Evolutionary conservation across 2,329 filamentous ascomycete genomes (phyloP), one percentile per base, ranked within the genome.

Genomic region (Teratosphaeriaceae sp.): DNA sequence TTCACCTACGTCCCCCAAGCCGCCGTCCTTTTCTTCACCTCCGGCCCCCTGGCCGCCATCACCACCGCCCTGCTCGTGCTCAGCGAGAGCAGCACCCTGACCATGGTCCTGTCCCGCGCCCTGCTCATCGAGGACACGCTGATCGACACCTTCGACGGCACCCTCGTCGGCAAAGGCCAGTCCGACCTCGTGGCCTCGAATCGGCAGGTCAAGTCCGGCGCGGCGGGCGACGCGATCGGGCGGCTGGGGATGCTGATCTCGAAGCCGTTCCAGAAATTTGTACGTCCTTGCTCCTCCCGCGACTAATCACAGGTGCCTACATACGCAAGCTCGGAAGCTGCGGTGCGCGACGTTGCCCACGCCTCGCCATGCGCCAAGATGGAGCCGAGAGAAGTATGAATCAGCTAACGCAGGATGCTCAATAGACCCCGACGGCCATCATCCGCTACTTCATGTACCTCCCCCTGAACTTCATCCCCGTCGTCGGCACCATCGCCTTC

Each of bases 381-480:
- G n/a, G n/a, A n/a, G n/a, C n/a, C n/a, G n/a, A n/a, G n/a, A n/a
- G n/a, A n/a, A n/a, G n/a, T n/a, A n/a, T n/a, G n/a, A n/a, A n/a
- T n/a, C 19, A 19, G 18, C 33, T 36, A 22, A 19, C 16, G n/a
- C n/a, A n/a, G n/a, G n/a, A n/a, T n/a, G n/a, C n/a, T n/a, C n/a
- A n/a, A 19, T 42, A 37, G 30, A 41, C 38, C 3, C 70, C 74
- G 1, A 65, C 66, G 55, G 80, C 82, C 6, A 65, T 95, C 34
- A 68, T 95, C 29, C 74, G 86, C 31, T 90, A 90, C 57, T 61
- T 94, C 50, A 78, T 96, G 68, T 92, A 94, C 61, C 72, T 95
- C 31, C 89, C 90, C 9, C 74, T 97, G 47, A 97, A 96, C 69
- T 88, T 95, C 61, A 88, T 97, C 40, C 90, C 90, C 0, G 75